Conservation (phyloP, 306 rosid genomes). For the Medicago arabica region DNA sequence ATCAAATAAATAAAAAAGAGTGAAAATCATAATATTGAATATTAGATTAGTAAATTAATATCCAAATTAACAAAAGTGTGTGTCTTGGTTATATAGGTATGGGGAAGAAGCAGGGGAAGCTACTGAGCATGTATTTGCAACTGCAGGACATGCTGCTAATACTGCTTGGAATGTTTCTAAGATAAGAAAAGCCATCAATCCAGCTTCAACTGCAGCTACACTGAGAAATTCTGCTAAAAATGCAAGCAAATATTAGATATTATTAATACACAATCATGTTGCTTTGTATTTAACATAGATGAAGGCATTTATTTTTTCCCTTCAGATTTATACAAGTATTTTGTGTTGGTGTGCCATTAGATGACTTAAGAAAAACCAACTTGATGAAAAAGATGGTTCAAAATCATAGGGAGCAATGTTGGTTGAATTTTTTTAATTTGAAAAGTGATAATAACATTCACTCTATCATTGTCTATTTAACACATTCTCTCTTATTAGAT, state of each 20-base stretch:
- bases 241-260: background rate
- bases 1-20: background rate
- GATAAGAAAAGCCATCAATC: constrained; percentile 80
- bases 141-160: constrained; percentile 73
- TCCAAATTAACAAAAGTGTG: background rate
- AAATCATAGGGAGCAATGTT: background rate
- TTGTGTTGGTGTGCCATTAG: constrained; percentile 15
- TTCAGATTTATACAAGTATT: background rate
- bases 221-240: constrained; percentile 59
- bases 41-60: background rate
- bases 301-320: background rate
- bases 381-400: background rate
- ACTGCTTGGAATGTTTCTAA: constrained; percentile 89
- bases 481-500: too few relatives aligned
- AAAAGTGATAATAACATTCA: background rate
- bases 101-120: constrained; percentile 94
- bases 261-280: constrained; percentile 30
- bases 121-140: constrained; percentile 75
- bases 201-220: constrained; percentile 67
- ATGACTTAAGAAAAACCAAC: background rate
- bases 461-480: too few relatives aligned
- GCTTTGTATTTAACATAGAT: background rate
- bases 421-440: background rate
- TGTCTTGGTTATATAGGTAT: constrained; percentile 42
- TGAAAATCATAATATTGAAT: background rate